These are phyloP conservation scores for Heliosperma pusillum DNA, from an alignment of 148 eudicot species.

Conservation along the genomic window DNA sequence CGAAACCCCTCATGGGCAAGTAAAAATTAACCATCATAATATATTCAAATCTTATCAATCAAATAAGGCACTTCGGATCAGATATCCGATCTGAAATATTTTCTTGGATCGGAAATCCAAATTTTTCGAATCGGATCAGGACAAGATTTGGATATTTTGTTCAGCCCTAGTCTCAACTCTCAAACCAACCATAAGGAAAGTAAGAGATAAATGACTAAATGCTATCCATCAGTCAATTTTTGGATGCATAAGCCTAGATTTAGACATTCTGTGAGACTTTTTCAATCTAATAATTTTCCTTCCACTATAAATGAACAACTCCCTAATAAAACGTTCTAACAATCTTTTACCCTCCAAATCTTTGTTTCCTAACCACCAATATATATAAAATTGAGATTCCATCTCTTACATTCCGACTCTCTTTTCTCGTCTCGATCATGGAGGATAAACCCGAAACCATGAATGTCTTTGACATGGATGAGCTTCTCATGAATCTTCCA, in stretches of 20 bases:
- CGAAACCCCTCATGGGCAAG: no score
- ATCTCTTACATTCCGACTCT: neutral
- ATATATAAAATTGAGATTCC: conserved; percentile 13
- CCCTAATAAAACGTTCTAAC: conserved; percentile 7
- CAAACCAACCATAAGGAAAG: neutral
- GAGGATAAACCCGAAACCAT: conserved; percentile 17
- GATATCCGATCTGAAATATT: no score
- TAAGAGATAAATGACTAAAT: neutral
- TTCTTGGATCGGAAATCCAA: no score
- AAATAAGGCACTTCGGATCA: no score
- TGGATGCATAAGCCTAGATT: conserved; percentile 17
- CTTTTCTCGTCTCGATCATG: conserved; percentile 11
- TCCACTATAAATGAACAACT: conserved; percentile 16
- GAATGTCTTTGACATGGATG: conserved; percentile 28
- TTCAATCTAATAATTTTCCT: neutral
- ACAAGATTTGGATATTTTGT: no score
- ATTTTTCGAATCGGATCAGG: no score
- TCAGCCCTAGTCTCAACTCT: no score
- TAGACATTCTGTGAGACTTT: neutral
- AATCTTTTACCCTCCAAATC: conserved; percentile 14
- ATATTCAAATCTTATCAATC: no score
- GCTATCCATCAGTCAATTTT: neutral
- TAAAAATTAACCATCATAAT: no score
- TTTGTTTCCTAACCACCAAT: conserved; percentile 20
- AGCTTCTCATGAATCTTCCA: conserved; percentile 27